These are phyloP conservation scores for Leavenworthia alabamica DNA, from an alignment of 345 rosid genomes.

Conservation along the genomic window DNA sequence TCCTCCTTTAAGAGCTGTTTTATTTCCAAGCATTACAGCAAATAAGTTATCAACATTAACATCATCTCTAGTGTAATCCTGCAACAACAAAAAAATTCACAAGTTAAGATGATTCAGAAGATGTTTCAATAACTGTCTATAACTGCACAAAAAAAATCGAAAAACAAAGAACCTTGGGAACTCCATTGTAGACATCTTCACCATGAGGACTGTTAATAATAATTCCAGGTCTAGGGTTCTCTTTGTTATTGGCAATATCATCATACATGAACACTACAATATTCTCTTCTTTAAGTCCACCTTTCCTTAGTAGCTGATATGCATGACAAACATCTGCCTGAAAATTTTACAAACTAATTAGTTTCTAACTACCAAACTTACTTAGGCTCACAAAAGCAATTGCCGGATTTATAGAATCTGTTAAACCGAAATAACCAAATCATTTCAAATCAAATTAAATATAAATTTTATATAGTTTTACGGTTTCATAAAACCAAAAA, in stretches of 20 bases:
- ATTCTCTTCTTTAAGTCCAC: constrained; percentile 82
- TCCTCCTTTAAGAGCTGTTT: constrained; percentile 76
- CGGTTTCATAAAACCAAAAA: no score
- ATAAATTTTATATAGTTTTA: neutral
- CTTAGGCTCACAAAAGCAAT: neutral
- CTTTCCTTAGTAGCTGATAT: constrained; percentile 78
- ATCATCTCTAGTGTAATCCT: constrained; percentile 65
- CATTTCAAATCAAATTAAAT: neutral
- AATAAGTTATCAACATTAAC: constrained; percentile 70
- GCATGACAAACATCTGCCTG: constrained; percentile 94
- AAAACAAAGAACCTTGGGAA: constrained; percentile 54
- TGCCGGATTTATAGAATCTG: neutral
- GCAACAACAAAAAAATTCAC: constrained; percentile 1
- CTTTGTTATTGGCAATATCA: constrained; percentile 62
- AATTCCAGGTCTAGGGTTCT: constrained; percentile 83
- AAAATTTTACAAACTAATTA: neutral
- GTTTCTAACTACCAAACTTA: neutral
- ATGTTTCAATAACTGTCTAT: neutral
- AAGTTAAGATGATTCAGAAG: neutral
- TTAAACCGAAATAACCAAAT: neutral
- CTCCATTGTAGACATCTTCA: constrained; percentile 72
- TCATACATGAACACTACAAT: constrained; percentile 90
- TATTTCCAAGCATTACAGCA: constrained; percentile 80
- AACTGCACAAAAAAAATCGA: neutral
- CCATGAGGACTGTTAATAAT: constrained; percentile 78